phyloP scores from a whole-genome alignment of 2,329 filamentous ascomycete genomes.

The Monilinia polystroma region DNA sequence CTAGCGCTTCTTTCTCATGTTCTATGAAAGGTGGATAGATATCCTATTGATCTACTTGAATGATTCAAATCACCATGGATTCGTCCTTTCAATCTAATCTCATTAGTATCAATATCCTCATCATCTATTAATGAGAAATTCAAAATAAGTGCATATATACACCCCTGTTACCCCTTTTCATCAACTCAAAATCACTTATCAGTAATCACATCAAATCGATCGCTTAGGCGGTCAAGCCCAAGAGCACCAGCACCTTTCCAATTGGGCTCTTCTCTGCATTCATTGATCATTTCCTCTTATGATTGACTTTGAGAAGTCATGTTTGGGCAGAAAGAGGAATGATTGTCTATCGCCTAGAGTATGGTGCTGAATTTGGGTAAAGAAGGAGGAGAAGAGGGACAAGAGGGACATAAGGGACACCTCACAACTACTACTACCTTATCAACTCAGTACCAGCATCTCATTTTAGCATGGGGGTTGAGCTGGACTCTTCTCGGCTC shows the following conservation, averaged over 20 bases:
- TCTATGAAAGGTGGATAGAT: no score
- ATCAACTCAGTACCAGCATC: background rate
- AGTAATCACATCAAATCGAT: background rate
- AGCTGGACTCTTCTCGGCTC: background rate
- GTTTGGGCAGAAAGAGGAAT: background rate
- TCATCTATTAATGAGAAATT: background rate
- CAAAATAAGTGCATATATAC: no score
- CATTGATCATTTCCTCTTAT: background rate
- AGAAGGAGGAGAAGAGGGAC: background rate
- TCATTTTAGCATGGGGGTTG: background rate
- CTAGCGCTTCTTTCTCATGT: no score
- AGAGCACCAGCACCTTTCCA: background rate
- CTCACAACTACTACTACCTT: background rate
- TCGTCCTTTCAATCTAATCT: background rate
- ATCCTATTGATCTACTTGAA: no score
- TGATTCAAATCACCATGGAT: background rate
- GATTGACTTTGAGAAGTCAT: background rate
- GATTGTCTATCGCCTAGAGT: background rate
- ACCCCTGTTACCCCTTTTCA: background rate
- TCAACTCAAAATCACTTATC: background rate
- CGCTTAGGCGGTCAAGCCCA: slow-evolving; percentile 6
- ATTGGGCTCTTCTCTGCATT: background rate
- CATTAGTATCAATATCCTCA: background rate
- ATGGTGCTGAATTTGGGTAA: background rate
- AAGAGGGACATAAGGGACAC: background rate